Base-by-base conservation (phyloP, 1,284 basidiomycete species). In the Caloboletus inedulis region DNA sequence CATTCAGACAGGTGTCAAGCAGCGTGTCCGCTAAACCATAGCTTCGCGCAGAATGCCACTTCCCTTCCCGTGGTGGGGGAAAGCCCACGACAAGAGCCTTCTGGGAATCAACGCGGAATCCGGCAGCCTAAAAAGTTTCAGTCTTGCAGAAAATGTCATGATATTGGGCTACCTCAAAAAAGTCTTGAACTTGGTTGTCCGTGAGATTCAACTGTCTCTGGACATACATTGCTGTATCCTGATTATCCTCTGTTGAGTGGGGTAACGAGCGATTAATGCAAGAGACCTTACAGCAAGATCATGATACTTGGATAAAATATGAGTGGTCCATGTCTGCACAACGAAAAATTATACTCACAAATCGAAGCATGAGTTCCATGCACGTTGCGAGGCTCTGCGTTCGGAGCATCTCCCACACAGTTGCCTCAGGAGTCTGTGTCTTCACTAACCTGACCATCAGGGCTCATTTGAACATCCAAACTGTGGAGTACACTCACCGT, bases 181-280 rank as follows among this genome's bases (percentile, higher is more conserved):
- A 80, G 55, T 81, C 77, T 59, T 81, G 80, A 3, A 74, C 62
- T 52, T 75, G 70, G 6, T 53, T 62, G 30, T 80, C 74, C 5
- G 72, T 67, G 6, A 81, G 66, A 37, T 63, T 62, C 19, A 77
- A 55, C 50, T 81, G 79, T 18, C 71, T 70, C 49, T 78, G 76
- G 8, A 78, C 64, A 47, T 81, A 80, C 19, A 71, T 43, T 0
- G 73, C 72, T 1, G 78, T 78, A 44, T 79, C 76, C 78, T 80
- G 35, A 36, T 7, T 1, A 29, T 14, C 19, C 18, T 43, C 18
- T 23, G 3, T 18, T 51, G 33, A 44, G 41, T 45, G 13, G 47
- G 19, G 14, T 8, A 37, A 14, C 7, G 36, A 4, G 35, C 14
- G 7, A 10, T 6, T n/a, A 30, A n/a, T 8, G 4, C 16, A 46